Evolutionary conservation across 2,329 filamentous ascomycete species (phyloP), one percentile per base, ranked within the genome.

Genomic region (Ceratocystis variospora): DNA sequence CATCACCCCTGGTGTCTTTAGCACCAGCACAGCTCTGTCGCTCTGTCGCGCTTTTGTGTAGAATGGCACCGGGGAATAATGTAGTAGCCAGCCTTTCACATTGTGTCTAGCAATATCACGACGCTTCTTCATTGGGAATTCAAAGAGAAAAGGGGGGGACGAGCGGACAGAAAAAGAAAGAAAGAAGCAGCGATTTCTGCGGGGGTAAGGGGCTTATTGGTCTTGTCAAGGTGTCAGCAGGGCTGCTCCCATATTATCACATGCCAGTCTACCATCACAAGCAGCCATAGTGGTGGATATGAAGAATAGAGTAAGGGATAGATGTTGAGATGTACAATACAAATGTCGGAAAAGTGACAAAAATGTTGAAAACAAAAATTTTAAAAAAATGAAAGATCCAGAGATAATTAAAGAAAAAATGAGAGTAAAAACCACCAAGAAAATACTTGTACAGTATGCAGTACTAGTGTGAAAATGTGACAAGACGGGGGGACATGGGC

Each of bases 191-290:
- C 8, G 10, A 37, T 37, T 41, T 31, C 55, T 59, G 55, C 55
- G 55, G 55, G 55, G 33, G 55, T 59, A 33, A 59, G 55, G 55
- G 55, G 55, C 31, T 59, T 8, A 37, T 59, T 28, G 28, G 48
- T 17, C 28, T 31, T 33, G 28, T n/a, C 55, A 59, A 59, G 25
- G 55, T 59, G 31, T 37, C 55, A 59, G 55, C 53, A 57, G 53
- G 28, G 28, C 48, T 59, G 17, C 55, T 59, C 3, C 15, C 55
- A 25, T 37, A 17, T 37, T 15, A 59, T 19, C 25, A 37, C n/a
- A 31, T 33, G 12, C 22, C 12, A 57, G 19, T 17, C 10, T 8
- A 33, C 3, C 10, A 28, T 8, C 15, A 6, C 4, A 17, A n/a
- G 28, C 3, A 59, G 28, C 22, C 17, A 15, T n/a, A 31, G 15